Conservation (phyloP, 1,284 basidiomycete genomes). For the Cryptococcus depauperatus region DNA sequence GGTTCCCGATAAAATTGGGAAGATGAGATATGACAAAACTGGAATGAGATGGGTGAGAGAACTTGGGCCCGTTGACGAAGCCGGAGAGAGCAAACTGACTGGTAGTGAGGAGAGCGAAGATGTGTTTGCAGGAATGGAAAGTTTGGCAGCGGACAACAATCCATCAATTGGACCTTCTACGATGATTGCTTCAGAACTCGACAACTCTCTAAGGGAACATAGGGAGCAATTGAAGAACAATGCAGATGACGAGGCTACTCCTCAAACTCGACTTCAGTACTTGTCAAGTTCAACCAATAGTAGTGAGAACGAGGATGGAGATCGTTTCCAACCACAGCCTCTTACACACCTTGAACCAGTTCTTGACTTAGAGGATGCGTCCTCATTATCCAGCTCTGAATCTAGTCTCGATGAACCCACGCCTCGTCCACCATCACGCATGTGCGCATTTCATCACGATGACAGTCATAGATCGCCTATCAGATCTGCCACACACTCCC, state of each 20-base stretch:
- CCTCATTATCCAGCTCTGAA: constrained; percentile 3
- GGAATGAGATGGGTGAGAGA: constrained; percentile 77
- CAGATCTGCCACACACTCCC: constrained; percentile 10
- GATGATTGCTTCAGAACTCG: neutral
- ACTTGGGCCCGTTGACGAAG: constrained; percentile 37
- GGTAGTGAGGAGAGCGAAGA: constrained; percentile 61
- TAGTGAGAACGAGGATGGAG: constrained; percentile 4
- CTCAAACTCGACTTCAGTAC: constrained; percentile 1
- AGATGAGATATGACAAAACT: constrained; percentile 74
- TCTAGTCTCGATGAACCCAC: constrained; percentile 10
- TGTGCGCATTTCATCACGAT: neutral
- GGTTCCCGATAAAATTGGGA: constrained; percentile 66
- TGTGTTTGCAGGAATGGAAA: constrained; percentile 79
- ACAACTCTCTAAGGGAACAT: constrained; percentile 1
- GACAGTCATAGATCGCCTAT: too few relatives aligned
- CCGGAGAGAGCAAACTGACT: constrained; percentile 30
- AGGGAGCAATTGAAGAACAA: constrained; percentile 1
- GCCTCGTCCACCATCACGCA: neutral
- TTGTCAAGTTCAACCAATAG: constrained; percentile 6
- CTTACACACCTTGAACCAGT: neutral
- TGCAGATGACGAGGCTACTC: constrained; percentile 4
- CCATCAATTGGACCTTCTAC: neutral
- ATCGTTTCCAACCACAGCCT: neutral
- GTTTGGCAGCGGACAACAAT: constrained; percentile 45
- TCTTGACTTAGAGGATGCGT: constrained; percentile 1